Evolutionary conservation across 192 early-diverging fungal species (phyloP), one percentile per base, ranked within the genome.

Genomic region (Backusella westeae): DNA sequence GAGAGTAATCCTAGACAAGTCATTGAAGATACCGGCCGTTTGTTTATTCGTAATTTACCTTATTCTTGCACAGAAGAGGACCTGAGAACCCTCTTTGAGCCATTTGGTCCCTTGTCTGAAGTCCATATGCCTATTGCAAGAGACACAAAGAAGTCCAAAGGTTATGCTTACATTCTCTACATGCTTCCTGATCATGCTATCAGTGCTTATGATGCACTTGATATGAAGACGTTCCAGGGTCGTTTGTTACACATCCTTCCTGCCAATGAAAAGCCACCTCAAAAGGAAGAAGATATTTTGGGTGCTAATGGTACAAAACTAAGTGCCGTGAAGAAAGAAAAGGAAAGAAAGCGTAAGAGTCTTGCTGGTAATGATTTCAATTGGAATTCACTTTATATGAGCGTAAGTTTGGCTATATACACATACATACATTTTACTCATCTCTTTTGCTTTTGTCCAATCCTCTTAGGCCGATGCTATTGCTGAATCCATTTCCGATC

Each of bases 341-440:
- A 91, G 76, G 96, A 97, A 41, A 80, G 87, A 65, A 91, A 95
- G 80, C 86, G 87, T 74, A 96, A 94, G 83, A 90, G 89, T 12
- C 79, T 89, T 41, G 92, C 94, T 23, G 87, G 85, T 26, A 94
- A 89, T 78, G 95, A 95, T 74, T 96, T 96, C 68, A 97, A 95
- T 84, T 99, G 98, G 98, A 98, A 97, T 86, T 90, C 90, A 44
- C 84, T 99, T 71, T 99, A 96, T 75, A 96, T 99, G 94, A 97
- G 93, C 75, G 95, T 94, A 86, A 72, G 90, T 79, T 35, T 41
- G 4, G 6, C 36, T 35, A 34, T 69, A 38, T 12, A 39, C 9
- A 32, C 32, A 32, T 32, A 32, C 32, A 32, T 32, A 32, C 32
- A 32, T 71, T 71, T 8, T 49, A 52, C 75, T 41, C 42, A 67